Evolutionary conservation across 345 rosid genomes (phyloP), one percentile per base, ranked within the genome.

Genomic region (Xanthoceras sorbifolium): DNA sequence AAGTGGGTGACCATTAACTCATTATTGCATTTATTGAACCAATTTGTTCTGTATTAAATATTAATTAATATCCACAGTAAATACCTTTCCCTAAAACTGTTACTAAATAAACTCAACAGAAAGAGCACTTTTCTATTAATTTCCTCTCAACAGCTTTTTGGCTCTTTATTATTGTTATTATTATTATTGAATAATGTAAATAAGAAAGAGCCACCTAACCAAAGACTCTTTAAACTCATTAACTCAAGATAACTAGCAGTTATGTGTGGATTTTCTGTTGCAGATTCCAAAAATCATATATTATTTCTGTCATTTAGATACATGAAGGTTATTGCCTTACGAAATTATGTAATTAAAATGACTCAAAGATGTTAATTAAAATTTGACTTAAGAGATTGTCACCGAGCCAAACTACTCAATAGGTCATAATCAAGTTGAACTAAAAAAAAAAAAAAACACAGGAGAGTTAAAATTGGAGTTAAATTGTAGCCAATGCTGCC

Each of bases 21-120:
- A 64, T 52, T 9, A 62, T 8, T 32, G 22, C 69, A 18, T 74
- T 64, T 64, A 14, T 31, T 75, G 18, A 52, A 52, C 72, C 36
- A 66, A 66, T n/a, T n/a, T 66, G 69, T 3, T 66, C 26, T 8
- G 25, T 65, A 4, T 31, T 20, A 54, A 38, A 8, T 38, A 38
- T 6, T 6, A 9, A 38, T 38, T 38, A 38, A 38, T 38, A 38
- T 38, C 2, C 42, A 38, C 9, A 38, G 9, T 38, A 6, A 38
- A 38, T 38, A 38, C 7, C 9, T 38, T 38, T 8, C 42, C 1
- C 42, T 38, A 8, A 38, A 38, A 38, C 42, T 6, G 42, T 6
- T 54, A 20, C 9, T 6, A 23, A 18, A 22, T 54, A n/a, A 54
- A 54, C 60, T 20, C 60, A 54, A 54, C 60, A n/a, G 22, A 54